Base-by-base conservation (phyloP, 169 alveolate genomes). In the Eimeria sp. region DNA sequence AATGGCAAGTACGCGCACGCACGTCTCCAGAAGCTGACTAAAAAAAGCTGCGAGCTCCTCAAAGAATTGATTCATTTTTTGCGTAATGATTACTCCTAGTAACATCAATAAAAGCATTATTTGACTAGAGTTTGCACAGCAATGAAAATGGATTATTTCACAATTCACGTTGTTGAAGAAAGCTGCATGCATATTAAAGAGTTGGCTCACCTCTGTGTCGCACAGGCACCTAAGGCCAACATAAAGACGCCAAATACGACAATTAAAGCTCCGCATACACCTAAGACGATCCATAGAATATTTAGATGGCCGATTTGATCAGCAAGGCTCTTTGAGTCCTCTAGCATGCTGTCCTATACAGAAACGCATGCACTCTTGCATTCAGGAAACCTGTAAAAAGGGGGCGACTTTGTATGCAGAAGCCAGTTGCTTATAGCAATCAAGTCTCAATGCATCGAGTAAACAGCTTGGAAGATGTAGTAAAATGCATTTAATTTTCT, bases 161-260 rank as follows among this genome's bases (percentile, higher is more conserved):
- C 45, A 67, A 73, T 73, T 73, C 47, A 22, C 7, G 9, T 58
- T 30, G 40, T 40, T 14, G 20, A 9, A n/a, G 40, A 34, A 34
- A 34, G 40, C 40, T 34, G 40, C 40, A 34, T 34, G 30, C 75
- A 14, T 22, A 67, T 22, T 67, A 4, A 54, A 54, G 61, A 11
- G 61, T 54, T 54, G 6, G 7, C 87, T 76, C 63, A 76, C 87
- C 87, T 61, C 27, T 47, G 57, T 20, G 57, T 4, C 9, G 87
- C 90, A 40, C 90, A 82, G 16, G 90, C 90, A 13, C 90, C 90
- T n/a, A 76, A n/a, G 9, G 87, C 20, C 25, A 76, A 34, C 65
- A 49, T 47, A n/a, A 82, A 82, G 7, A 82, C n/a, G 49, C 72
- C 90, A 45, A 82, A 82, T 45, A 82, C 51, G 49, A 54, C 11